Base-by-base conservation (phyloP, 2,329 filamentous ascomycete species). In the Peltaster fructicola region DNA sequence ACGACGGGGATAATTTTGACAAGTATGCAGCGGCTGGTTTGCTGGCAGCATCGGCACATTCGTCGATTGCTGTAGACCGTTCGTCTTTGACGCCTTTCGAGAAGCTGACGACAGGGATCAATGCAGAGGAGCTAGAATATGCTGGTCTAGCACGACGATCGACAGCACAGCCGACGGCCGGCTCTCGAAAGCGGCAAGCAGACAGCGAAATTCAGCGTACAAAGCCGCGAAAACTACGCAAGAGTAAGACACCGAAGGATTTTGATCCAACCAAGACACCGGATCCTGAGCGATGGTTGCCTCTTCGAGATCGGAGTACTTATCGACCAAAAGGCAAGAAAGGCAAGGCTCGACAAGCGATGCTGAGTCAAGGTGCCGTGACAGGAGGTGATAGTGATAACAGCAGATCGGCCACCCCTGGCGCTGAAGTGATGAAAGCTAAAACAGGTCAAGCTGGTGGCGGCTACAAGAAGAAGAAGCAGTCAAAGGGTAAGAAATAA, bases 261-360 rank as follows among this genome's bases (percentile, higher is more conserved):
- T 79, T 69, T 43, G 78, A 81, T 30, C 66, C 78, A 25, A 68
- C 64, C 39, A 90, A 82, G 59, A 73, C 71, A 36, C 67, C 79
- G 16, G 88, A 98, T 50, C 73, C 81, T 0, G 88, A 98, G 53
- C 65, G 88, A 34, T 98, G 88, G 88, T 54, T 98, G 31, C 85
- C 88, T 8, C 60, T 95, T 42, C 72, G 77, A 25, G 88, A 98
- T 48, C 67, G 88, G 29, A 88, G 78, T 39, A 78, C 71, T 19
- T 98, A 92, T 53, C 63, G 77, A 23, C 82, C 84, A 6, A 92
- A 88, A 57, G 82, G 82, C 5, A 82, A 77, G 59, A 92, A 63
- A 79, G 80, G 27, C 75, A 82, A 63, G 76, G 75, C 54, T 41
- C 48, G 35, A 52, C 54, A 40, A 73, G 70, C 4, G 61, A 64